Base-by-base conservation (phyloP, 2,329 filamentous ascomycete species). In the Ceratocystiopsis minuta region DNA sequence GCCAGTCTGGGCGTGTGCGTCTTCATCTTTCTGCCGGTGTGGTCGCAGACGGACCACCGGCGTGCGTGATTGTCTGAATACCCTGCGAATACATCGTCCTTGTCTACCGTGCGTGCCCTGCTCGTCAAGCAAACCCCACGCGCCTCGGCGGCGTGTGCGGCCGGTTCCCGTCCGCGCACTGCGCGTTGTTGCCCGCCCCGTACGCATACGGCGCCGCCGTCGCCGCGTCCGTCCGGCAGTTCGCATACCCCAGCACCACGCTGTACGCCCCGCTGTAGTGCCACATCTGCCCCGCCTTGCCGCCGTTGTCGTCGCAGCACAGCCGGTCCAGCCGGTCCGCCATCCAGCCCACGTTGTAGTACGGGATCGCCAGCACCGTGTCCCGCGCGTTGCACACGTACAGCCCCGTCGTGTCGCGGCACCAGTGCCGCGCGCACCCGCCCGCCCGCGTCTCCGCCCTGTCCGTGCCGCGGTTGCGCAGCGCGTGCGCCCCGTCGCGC, bases 1-100 rank as follows among this genome's bases (percentile, higher is more conserved):
- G 57, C 60, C 1, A 55, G 45, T 6, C 14, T 59, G 12, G 55
- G 55, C 3, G 57, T 61, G 2, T 41, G 60, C 18, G 31, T 65
- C 18, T 66, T 66, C 44, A 55, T 66, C 24, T 61, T 62, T 38
- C 39, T 66, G 45, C 64, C 63, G 3, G 53, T 66, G 11, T 66
- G 63, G 64, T 54, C 50, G 41, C 52, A 63, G 42, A 51, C 45
- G 2, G 39, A 43, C 4, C 32, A 39, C 3, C n/a, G 20, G 20
- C 7, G n/a, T n/a, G n/a, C n/a, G n/a, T n/a, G n/a, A n/a, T n/a
- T n/a, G n/a, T n/a, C n/a, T n/a, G n/a, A n/a, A n/a, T n/a, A n/a
- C n/a, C n/a, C n/a, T n/a, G n/a, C n/a, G n/a, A n/a, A n/a, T n/a
- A n/a, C n/a, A n/a, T n/a, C n/a, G 20, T 20, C 20, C 4, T 20